Evolutionary conservation across 1,284 basidiomycete species (phyloP).

Genomic region (Erythrobasidium hasegawianum): DNA sequence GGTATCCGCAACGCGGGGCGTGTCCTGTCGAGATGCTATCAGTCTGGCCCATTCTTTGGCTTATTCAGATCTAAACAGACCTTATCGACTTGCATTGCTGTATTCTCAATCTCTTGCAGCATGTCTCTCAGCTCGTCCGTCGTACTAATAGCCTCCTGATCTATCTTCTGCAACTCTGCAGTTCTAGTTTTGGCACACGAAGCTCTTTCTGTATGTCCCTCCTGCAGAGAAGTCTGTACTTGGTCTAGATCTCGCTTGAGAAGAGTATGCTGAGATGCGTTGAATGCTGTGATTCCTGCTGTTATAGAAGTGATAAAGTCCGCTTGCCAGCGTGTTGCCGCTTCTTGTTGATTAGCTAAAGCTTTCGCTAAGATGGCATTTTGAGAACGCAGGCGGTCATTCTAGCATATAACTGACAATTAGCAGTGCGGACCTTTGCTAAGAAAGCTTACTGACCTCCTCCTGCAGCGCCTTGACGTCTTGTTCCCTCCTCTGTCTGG

Average conservation of each 20-base stretch:
- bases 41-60: too few relatives aligned
- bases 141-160: conserved; percentile 5
- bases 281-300: conserved; percentile 14
- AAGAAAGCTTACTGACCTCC: conserved; percentile 40
- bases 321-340: conserved; percentile 26
- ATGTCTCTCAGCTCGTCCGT: too few relatives aligned
- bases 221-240: conserved; percentile 11
- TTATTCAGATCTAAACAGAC: too few relatives aligned
- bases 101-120: background rate
- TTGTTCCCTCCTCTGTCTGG: conserved; percentile 8
- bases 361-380: conserved; percentile 19
- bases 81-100: background rate
- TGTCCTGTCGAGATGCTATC: too few relatives aligned
- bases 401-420: too few relatives aligned
- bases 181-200: conserved; percentile 8
- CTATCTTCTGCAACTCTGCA: conserved; percentile 2
- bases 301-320: conserved; percentile 18
- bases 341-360: conserved; percentile 4
- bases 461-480: conserved; percentile 26
- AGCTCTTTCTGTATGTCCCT: conserved; percentile 8
- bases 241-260: conserved; percentile 12
- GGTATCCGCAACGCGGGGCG: too few relatives aligned
- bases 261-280: conserved; percentile 18
- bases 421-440: too few relatives aligned
- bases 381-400: conserved; percentile 27